phyloP scores from a whole-genome alignment of 2,329 filamentous ascomycete genomes.

The Penicillium vulpinum region DNA sequence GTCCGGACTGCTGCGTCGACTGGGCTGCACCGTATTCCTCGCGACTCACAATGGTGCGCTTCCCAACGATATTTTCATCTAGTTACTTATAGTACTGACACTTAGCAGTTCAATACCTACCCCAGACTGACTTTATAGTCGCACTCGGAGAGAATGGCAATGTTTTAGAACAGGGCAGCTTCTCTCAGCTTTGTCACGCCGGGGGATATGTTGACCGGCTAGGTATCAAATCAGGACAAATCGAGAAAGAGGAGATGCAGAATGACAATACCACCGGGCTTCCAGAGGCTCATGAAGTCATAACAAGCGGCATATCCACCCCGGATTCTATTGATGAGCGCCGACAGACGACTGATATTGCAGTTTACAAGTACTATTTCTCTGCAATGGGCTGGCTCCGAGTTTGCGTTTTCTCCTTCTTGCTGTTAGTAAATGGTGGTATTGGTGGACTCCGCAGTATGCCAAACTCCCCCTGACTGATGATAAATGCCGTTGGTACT shows the following conservation, averaged over 20 bases:
- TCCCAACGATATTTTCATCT: neutral
- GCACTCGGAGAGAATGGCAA: conserved; percentile 32
- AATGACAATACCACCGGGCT: neutral
- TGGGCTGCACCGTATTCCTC: conserved; percentile 46
- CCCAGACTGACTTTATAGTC: conserved; percentile 45
- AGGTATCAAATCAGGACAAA: neutral
- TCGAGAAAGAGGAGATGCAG: neutral
- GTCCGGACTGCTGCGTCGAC: conserved; percentile 45
- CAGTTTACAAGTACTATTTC: conserved; percentile 27
- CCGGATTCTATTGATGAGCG: neutral
- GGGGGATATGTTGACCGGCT: neutral
- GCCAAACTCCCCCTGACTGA: neutral
- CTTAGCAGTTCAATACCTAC: conserved; percentile 33
- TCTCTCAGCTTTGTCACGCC: neutral
- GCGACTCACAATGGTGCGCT: conserved; percentile 36
- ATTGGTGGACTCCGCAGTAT: neutral
- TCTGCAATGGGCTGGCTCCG: conserved; percentile 19
- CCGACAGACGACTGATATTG: conserved; percentile 7
- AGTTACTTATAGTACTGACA: neutral
- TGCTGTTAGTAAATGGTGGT: conserved; percentile 1
- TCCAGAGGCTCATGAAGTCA: neutral
- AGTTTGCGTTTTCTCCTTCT: conserved; percentile 16
- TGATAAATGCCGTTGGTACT: neutral
- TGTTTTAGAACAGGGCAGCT: conserved; percentile 41
- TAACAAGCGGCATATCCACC: neutral